Evolutionary conservation across 805 yeast genomes (phyloP).

Genomic region (Ogataea kodamae): DNA sequence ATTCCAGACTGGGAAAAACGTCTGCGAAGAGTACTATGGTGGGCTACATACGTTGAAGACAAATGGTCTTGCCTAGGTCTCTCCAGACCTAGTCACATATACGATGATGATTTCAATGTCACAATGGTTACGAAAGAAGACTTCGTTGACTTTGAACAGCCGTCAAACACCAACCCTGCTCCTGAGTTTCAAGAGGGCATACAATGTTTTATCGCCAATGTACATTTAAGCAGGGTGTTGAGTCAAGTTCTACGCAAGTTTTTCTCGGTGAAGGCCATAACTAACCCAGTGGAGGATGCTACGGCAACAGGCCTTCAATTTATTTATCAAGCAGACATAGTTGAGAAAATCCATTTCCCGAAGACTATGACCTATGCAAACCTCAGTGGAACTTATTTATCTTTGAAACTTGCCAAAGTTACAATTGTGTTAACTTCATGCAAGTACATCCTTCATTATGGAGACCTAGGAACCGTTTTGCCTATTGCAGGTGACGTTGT

Average conservation of each 20-base stretch:
- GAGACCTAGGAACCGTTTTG: not conserved
- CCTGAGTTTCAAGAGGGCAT: constrained; percentile 4
- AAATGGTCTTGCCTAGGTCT: constrained; percentile 33
- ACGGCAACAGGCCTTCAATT: constrained; percentile 2
- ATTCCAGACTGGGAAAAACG: constrained; percentile 30
- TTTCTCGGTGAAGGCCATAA: constrained; percentile 6
- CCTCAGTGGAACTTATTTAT: constrained; percentile 3
- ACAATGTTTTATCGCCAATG: constrained; percentile 5
- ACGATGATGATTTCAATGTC: constrained; percentile 54
- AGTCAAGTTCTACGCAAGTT: constrained; percentile 1
- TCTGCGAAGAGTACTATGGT: constrained; percentile 33
- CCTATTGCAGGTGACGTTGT: constrained; percentile 1
- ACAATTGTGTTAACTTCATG: constrained; percentile 5
- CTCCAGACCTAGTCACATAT: constrained; percentile 32
- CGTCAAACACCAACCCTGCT: constrained; percentile 6
- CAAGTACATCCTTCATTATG: constrained; percentile 3
- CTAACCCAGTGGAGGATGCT: too few relatives aligned
- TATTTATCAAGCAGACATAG: constrained; percentile 3
- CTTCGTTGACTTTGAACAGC: constrained; percentile 50
- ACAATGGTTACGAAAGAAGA: constrained; percentile 58
- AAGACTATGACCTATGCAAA: constrained; percentile 1
- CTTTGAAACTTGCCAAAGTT: constrained; percentile 6
- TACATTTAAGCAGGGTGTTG: constrained; percentile 6
- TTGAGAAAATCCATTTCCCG: constrained; percentile 7
- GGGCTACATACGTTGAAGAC: constrained; percentile 32